Conservation (phyloP, 495 filamentous ascomycete species). For the Lepraria neglecta region DNA sequence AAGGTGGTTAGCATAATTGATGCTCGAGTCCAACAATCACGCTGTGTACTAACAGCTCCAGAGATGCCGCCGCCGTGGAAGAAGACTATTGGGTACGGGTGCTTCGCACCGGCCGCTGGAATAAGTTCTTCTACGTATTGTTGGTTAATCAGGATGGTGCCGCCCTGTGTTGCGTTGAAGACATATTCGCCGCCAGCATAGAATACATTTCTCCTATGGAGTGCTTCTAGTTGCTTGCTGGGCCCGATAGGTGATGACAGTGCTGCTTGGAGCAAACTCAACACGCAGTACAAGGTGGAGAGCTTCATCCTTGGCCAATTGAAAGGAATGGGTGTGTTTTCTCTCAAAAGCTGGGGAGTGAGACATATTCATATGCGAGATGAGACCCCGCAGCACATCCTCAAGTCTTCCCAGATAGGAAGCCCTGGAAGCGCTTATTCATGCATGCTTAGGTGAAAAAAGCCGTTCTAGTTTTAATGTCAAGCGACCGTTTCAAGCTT, state of each 20-base stretch:
- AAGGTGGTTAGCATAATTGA: not conserved
- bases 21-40: no score
- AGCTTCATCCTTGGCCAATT: not conserved
- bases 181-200: constrained; percentile 7
- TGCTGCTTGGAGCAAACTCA: not conserved
- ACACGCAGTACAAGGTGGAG: not conserved
- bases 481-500: no score
- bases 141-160: constrained; percentile 1
- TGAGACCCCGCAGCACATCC: not conserved
- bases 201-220: not conserved
- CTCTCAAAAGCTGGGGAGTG: not conserved
- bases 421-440: not conserved
- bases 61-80: constrained; percentile 49
- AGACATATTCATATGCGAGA: not conserved
- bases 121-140: constrained; percentile 49
- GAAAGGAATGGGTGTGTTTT: not conserved
- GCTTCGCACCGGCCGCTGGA: constrained; percentile 27
- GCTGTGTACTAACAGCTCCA: constrained; percentile 38
- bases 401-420: not conserved
- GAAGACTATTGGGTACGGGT: constrained; percentile 44
- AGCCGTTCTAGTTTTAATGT: no score
- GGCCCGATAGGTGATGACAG: not conserved
- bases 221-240: not conserved
- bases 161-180: constrained; percentile 1
- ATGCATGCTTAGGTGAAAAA: not conserved